Base-by-base conservation (phyloP, 371 early-diverging fungal species). In the Apophysomyces trapeziformis region DNA sequence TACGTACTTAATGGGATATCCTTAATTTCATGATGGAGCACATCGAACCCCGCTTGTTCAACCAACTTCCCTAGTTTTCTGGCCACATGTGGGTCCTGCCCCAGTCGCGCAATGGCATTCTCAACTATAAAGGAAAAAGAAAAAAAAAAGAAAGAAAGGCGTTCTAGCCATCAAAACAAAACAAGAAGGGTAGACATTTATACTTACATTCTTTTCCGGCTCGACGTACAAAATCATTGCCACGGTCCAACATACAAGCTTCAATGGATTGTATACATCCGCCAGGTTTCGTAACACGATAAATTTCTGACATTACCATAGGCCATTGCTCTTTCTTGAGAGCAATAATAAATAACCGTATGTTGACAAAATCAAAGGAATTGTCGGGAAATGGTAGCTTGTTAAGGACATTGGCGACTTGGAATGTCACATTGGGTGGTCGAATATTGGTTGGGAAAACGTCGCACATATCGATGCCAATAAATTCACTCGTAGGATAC, bases 321-420 rank as follows among this genome's bases (percentile, higher is more conserved):
- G 77, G 66, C 87, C 87, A 89, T 65, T 85, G 80, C 18, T 80
- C 65, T 57, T 71, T 72, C 7, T 74, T 79, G 18, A 86, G 68
- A 11, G 82, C 84, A 32, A 83, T 68, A 43, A 84, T 78, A 67
- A 87, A 80, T 38, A 87, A 71, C 18, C 89, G 71, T 50, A 86
- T 70, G 64, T 87, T 75, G 16, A 87, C 77, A 68, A 86, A 81
- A 64, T 89, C 89, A 70, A 89, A 89, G 0, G 83, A 77, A 43
- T 84, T 71, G 64, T 87, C 85, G 9, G 79, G 68, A 67, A 87
- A 89, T 7, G 85, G 86, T 7, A 89, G 75, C 13, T 83, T 69
- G 21, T 83, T 74, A 26, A 80, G 56, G 0, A 80, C 76, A 68
- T 89, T 82, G 18, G 73, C 83, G 4, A 71, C 63, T 43, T 75